phyloP scores from a whole-genome alignment of 306 rosid genomes.

The Gillenia trifoliata region DNA sequence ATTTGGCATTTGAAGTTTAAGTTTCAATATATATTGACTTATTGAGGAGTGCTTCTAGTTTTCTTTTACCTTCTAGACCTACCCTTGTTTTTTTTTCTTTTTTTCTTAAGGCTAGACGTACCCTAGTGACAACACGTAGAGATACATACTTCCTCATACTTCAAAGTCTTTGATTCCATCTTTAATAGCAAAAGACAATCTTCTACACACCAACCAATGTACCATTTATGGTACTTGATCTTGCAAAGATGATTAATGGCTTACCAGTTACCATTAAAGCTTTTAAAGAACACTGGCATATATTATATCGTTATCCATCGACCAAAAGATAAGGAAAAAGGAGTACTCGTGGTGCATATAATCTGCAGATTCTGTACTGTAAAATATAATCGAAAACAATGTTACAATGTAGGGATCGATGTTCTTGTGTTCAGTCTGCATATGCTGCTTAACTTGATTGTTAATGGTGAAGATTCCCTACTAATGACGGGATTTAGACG shows the following conservation, averaged over 20 bases:
- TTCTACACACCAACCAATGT: slow-evolving; percentile 25
- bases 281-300: neutral
- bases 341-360: neutral
- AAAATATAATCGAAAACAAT: neutral
- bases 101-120: no score
- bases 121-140: no score
- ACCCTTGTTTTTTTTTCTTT: no score
- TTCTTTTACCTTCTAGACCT: no score
- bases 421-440: neutral
- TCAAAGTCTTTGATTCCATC: neutral
- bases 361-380: neutral
- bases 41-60: no score
- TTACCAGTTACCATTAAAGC: neutral
- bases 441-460: neutral
- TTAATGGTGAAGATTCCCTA: neutral
- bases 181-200: slow-evolving; percentile 9
- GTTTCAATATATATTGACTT: no score
- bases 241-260: neutral
- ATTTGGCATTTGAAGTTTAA: no score
- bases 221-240: neutral
- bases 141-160: neutral
- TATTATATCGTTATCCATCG: neutral
- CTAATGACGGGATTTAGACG: neutral
- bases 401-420: neutral
- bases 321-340: neutral